Conservation (phyloP, 2,329 filamentous ascomycete genomes). For the Beauveria scarabaeidicola region DNA sequence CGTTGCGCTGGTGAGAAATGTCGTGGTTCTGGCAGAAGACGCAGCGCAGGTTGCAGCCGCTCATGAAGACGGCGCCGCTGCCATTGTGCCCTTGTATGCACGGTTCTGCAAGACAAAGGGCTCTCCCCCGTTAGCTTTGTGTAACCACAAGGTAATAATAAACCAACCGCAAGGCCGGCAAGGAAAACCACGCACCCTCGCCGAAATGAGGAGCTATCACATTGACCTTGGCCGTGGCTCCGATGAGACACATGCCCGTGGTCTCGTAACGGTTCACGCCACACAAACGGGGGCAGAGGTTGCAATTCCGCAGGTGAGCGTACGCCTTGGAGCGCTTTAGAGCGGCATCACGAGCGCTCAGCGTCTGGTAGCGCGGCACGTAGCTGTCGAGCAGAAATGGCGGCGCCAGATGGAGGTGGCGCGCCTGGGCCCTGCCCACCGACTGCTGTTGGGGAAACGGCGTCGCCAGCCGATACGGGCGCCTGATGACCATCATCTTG, state of each 20-base stretch:
- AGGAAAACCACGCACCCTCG: constrained; percentile 43
- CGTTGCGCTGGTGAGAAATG: constrained; percentile 73
- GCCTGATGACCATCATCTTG: background rate
- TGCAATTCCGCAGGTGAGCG: constrained; percentile 68
- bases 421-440: background rate
- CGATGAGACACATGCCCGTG: constrained; percentile 71
- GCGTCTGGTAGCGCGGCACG: constrained; percentile 60
- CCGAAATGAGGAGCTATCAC: constrained; percentile 82
- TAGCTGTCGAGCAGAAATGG: constrained; percentile 69
- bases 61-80: constrained; percentile 74
- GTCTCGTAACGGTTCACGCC: constrained; percentile 74
- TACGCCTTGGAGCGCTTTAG: constrained; percentile 69
- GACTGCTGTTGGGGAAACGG: background rate
- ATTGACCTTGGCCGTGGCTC: constrained; percentile 68
- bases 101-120: constrained; percentile 44
- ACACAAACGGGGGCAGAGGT: constrained; percentile 70
- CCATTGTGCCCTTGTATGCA: constrained; percentile 78
- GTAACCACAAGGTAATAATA: background rate
- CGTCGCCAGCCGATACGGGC: background rate
- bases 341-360: constrained; percentile 59
- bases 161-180: no score
- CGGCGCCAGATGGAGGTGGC: constrained; percentile 45
- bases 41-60: constrained; percentile 64
- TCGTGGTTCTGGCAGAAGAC: constrained; percentile 77
- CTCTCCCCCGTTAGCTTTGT: background rate